Base-by-base conservation (phyloP, 23 red algal genomes). In the Gracilaria domingensis region DNA sequence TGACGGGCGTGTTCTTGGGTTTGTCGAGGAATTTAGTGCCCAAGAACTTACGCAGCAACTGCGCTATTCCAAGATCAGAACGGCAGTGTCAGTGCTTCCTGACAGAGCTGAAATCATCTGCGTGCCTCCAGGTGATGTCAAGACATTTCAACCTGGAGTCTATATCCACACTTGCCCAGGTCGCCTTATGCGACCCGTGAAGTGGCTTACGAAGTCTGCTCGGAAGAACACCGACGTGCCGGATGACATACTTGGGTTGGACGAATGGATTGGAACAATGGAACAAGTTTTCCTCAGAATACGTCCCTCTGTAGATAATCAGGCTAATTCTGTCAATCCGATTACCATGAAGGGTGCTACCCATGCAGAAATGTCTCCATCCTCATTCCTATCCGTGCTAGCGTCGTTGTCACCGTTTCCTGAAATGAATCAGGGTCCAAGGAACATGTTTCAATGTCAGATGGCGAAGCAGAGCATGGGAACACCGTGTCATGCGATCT, bases 361-460 rank as follows among this genome's bases (percentile, higher is more conserved):
- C 0, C 97, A 99, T 79, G 79, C 66, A 32, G 97, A 99, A 57
- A 30, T 96, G 24, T 89, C 73, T 17, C 34, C 94, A 23, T 85
- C 79, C 82, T 70, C 76, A 14, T 95, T 94, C 32, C 77, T 99
- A 16, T 87, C 82, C n/a, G 91, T 96, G 25, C 62, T 96, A 33
- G 97, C 97, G 20, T 92, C 86, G 34, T 36, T 99, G 24, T 95
- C 94, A 8, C 97, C 97, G 29, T 99, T 96, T 71, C 89, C 93
- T 28, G 92, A 99, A 32, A 95, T 96, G 92, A 99, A 99, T 82
- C 97, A 99, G 55, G 93, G 91, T 50, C 97, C 97, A 48, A 84
- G 97, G 38, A 99, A 96, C 66, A 99, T 96, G 76, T 99, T 96
- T 76, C 97, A 99, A 78, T 99, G 97, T 85, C 94, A 96, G 78